Evolutionary conservation across 2,329 filamentous ascomycete species (phyloP).

Genomic region (Curvularia sp.): DNA sequence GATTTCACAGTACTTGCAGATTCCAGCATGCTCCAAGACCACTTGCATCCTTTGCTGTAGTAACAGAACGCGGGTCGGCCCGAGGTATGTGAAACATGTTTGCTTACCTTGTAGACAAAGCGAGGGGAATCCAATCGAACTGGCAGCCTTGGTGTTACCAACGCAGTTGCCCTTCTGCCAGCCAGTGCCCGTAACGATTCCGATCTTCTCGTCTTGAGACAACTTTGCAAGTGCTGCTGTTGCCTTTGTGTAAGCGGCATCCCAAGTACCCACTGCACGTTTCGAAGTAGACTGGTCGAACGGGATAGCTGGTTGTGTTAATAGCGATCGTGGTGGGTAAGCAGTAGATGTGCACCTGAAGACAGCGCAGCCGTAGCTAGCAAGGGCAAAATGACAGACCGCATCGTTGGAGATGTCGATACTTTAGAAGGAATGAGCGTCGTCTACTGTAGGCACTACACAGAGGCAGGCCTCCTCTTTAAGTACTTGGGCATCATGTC

Average conservation of each 20-base stretch:
- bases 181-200: constrained; percentile 49
- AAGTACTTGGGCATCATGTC: constrained; percentile 26
- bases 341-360: constrained; percentile 26
- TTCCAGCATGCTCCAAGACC: background rate
- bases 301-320: constrained; percentile 30
- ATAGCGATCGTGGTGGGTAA: constrained; percentile 3
- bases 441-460: constrained; percentile 4
- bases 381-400: constrained; percentile 32
- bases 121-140: constrained; percentile 48
- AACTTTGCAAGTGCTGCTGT: constrained; percentile 51
- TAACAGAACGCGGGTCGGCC: background rate
- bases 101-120: constrained; percentile 51
- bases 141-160: constrained; percentile 46
- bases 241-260: constrained; percentile 51
- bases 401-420: constrained; percentile 30
- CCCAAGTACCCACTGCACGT: constrained; percentile 45
- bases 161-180: constrained; percentile 48
- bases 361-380: constrained; percentile 33
- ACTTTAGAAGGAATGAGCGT: constrained; percentile 6
- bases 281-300: constrained; percentile 27
- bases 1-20: background rate
- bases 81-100: constrained; percentile 4
- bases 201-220: constrained; percentile 51
- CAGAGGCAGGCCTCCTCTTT: constrained; percentile 21
- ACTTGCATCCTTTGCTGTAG: background rate